A percentile compares a stretch with the other conserved stretches of the same genome.
Evolutionary conservation across 176 grass and related monocot species (phyloP).

Genomic region (Musa acuminata): DNA sequence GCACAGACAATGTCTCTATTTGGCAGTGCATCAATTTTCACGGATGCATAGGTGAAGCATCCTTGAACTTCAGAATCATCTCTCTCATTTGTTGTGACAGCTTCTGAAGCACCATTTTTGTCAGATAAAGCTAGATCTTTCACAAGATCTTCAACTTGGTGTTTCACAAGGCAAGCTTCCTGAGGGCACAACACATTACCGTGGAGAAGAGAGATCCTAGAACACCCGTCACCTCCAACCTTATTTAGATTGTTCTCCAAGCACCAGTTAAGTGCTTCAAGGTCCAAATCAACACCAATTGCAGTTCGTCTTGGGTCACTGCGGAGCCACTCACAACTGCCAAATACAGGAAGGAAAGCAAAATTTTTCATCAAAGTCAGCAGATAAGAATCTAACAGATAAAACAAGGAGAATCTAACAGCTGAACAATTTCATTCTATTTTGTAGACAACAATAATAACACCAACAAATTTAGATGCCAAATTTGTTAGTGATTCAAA

Average conservation of each 20-base stretch:
- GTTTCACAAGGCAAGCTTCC: slow-evolving; percentile 42
- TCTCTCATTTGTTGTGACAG: not conserved
- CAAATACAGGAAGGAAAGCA: not conserved
- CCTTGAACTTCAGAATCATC: slow-evolving; percentile 9
- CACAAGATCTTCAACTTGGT: slow-evolving; percentile 30
- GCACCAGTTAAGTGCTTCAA: slow-evolving; percentile 88
- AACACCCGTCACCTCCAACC: slow-evolving; percentile 56
- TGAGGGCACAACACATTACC: slow-evolving; percentile 72
- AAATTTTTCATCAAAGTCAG: not conserved
- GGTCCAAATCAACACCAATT: slow-evolving; percentile 76
- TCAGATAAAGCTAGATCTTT: slow-evolving; percentile 32
- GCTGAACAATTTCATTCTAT: not conserved
- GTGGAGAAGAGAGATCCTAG: slow-evolving; percentile 72
- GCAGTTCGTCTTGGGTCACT: slow-evolving; percentile 65
- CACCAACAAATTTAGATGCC: not conserved
- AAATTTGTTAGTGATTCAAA: too few relatives aligned
- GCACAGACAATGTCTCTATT: slow-evolving; percentile 90
- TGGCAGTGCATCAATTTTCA: slow-evolving; percentile 37
- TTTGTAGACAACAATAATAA: not conserved
- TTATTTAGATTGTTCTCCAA: slow-evolving; percentile 70
- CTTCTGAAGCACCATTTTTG: slow-evolving; percentile 24
- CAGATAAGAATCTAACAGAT: not conserved
- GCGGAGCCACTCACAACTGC: slow-evolving; percentile 63
- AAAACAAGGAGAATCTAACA: not conserved
- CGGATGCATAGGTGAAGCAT: slow-evolving; percentile 28